Evolutionary conservation across 1,139 yeast genomes (phyloP).

Genomic region (Candida glucosophila): DNA sequence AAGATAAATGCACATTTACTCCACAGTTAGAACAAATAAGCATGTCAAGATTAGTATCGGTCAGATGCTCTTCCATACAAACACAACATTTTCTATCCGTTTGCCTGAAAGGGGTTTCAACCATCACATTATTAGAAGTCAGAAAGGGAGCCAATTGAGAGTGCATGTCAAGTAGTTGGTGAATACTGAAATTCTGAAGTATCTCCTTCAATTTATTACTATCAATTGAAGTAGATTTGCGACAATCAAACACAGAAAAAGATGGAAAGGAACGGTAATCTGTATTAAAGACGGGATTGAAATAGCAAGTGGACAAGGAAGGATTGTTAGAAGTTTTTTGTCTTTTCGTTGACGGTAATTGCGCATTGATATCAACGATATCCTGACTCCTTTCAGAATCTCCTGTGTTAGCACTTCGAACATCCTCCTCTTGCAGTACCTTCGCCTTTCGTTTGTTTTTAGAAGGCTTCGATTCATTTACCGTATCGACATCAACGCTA

Average conservation of each 20-base stretch:
- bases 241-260: too few relatives aligned
- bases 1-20: constrained; percentile 58
- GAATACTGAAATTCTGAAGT: constrained; percentile 10
- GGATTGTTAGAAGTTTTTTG: constrained; percentile 1
- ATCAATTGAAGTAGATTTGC: too few relatives aligned
- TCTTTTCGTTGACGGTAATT: constrained; percentile 1
- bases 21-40: constrained; percentile 65
- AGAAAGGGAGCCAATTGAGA: constrained; percentile 13
- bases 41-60: constrained; percentile 20
- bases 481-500: too few relatives aligned
- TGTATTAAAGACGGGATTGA: constrained; percentile 11
- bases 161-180: constrained; percentile 17
- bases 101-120: constrained; percentile 17
- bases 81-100: constrained; percentile 42
- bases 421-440: not conserved
- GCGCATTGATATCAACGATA: not conserved
- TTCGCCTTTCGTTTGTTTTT: constrained; percentile 1
- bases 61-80: constrained; percentile 29
- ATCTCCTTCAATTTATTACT: constrained; percentile 7
- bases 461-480: too few relatives aligned
- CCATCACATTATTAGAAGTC: constrained; percentile 12
- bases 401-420: not conserved
- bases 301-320: constrained; percentile 4
- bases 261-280: constrained; percentile 12
- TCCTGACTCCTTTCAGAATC: not conserved